Conservation (phyloP, 1,284 basidiomycete genomes). For the Rhizoctonia solani region DNA sequence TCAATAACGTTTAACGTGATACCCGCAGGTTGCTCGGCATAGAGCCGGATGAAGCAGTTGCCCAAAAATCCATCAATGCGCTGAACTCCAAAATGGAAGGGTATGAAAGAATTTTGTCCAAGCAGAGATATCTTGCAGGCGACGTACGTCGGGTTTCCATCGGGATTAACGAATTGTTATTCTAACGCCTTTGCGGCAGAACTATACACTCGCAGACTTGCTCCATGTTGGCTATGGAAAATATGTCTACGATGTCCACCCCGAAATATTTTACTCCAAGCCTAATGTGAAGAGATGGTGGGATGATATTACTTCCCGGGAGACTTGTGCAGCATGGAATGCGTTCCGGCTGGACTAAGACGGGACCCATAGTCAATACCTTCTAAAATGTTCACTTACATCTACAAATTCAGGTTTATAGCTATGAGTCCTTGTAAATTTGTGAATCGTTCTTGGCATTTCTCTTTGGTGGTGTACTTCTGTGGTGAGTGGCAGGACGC, state of each 20-base stretch:
- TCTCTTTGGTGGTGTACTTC: too few relatives aligned
- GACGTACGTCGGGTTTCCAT: conserved; percentile 49
- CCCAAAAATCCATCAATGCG: conserved; percentile 43
- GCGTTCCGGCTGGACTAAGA: neutral
- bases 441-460: too few relatives aligned
- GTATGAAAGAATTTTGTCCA: conserved; percentile 57
- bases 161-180: too few relatives aligned
- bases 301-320: neutral
- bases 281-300: neutral
- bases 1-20: neutral
- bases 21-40: conserved; percentile 41
- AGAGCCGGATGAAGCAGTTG: conserved; percentile 44
- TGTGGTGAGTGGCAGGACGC: too few relatives aligned
- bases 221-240: neutral
- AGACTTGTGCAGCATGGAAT: neutral
- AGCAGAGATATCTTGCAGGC: conserved; percentile 57
- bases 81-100: conserved; percentile 52
- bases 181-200: too few relatives aligned
- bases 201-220: neutral
- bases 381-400: too few relatives aligned
- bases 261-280: neutral
- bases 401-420: too few relatives aligned
- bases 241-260: neutral
- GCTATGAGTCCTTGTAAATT: too few relatives aligned
- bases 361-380: too few relatives aligned